Evolutionary conservation across 805 yeast genomes (phyloP).

Genomic region (Myxozyma kluyveri): DNA sequence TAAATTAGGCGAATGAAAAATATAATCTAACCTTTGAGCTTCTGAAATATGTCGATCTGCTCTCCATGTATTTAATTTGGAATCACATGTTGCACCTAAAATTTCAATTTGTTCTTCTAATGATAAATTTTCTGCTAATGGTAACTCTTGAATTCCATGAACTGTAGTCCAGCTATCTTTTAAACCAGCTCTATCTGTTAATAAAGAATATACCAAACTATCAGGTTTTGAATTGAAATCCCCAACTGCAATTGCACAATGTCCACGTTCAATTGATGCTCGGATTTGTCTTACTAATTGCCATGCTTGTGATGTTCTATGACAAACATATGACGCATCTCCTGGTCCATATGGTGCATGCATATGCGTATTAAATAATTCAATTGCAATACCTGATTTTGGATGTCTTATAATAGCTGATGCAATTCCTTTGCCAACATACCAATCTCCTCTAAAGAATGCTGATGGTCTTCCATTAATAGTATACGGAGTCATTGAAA

Average conservation of each 20-base stretch:
- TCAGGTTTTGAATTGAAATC: conserved; percentile 90
- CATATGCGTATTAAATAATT: conserved; percentile 84
- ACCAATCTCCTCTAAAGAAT: conserved; percentile 94
- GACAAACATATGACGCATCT: conserved; percentile 86
- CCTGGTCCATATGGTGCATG: conserved; percentile 95
- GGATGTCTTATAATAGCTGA: conserved; percentile 62
- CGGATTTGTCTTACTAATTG: conserved; percentile 71
- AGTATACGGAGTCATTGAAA: conserved; percentile 81
- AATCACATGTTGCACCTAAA: conserved; percentile 91
- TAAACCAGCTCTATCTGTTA: conserved; percentile 66
- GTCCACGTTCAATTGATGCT: conserved; percentile 66
- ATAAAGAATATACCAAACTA: conserved; percentile 71
- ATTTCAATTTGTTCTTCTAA: conserved; percentile 55
- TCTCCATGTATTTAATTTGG: conserved; percentile 85
- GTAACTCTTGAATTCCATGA: conserved; percentile 13
- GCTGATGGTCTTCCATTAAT: conserved; percentile 94
- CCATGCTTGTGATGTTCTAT: conserved; percentile 95
- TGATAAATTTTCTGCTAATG: conserved; percentile 13
- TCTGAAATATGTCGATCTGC: conserved; percentile 50
- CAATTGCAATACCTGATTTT: conserved; percentile 51
- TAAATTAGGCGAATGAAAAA: conserved; percentile 61
- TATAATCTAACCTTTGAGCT: conserved; percentile 89
- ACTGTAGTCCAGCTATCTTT: conserved; percentile 27
- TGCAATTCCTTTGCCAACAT: conserved; percentile 86
- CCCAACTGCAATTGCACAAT: conserved; percentile 85